A percentile compares a stretch with the other conserved stretches of the same genome.
Conservation (phyloP, 78 protist species). For the Speleostelium caveatum region DNA sequence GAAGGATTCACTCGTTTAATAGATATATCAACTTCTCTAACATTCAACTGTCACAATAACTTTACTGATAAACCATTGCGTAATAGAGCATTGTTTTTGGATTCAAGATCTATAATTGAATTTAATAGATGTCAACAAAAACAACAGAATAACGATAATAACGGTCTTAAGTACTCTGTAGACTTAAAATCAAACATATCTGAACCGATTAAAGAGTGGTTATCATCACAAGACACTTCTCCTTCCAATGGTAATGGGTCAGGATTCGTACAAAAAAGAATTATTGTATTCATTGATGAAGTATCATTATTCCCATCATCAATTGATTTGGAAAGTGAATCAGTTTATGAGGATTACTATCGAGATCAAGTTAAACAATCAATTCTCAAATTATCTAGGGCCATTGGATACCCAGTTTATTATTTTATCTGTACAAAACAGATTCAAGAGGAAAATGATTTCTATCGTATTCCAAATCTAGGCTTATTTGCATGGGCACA, state of each 20-base stretch:
- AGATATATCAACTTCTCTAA: constrained; percentile 31
- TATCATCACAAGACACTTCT: neutral
- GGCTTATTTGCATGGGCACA: constrained; percentile 68
- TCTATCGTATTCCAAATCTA: constrained; percentile 62
- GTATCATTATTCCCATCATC: constrained; percentile 41
- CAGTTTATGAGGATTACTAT: neutral
- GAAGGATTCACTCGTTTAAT: constrained; percentile 22
- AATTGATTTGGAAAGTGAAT: constrained; percentile 10
- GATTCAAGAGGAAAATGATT: constrained; percentile 18
- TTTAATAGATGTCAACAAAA: neutral
- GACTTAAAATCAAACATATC: neutral
- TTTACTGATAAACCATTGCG: neutral
- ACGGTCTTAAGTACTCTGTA: neutral
- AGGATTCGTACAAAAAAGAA: constrained; percentile 2
- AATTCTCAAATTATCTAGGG: constrained; percentile 5
- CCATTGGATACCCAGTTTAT: constrained; percentile 24
- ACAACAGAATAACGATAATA: neutral
- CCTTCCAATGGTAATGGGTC: neutral
- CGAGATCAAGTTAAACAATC: constrained; percentile 2
- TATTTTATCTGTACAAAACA: constrained; percentile 30
- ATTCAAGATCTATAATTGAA: constrained; percentile 16
- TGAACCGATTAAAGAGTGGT: constrained; percentile 47
- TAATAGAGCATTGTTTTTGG: constrained; percentile 28
- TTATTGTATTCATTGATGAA: constrained; percentile 46
- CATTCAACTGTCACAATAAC: neutral